A percentile compares a stretch with the other conserved stretches of the same genome.
These are phyloP conservation scores for Fragosphaeria purpurea DNA, from an alignment of 2,329 filamentous ascomycete genomes.

Conservation along the genomic window DNA sequence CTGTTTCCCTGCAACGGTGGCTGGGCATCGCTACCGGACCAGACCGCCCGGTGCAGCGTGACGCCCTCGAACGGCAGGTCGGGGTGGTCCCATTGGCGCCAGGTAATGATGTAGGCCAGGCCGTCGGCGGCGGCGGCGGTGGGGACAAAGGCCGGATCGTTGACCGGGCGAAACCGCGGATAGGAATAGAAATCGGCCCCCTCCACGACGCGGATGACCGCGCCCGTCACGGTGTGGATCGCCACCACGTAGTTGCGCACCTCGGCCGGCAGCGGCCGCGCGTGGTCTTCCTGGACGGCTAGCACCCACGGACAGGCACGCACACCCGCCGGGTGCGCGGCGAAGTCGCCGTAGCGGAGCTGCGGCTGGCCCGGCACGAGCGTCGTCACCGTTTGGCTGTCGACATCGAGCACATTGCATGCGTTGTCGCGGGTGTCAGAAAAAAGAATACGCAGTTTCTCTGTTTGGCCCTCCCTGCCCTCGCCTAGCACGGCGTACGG, in stretches of 20 bases:
- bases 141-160: constrained; percentile 20
- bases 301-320: constrained; percentile 30
- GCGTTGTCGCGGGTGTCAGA: constrained; percentile 31
- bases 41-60: constrained; percentile 34
- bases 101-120: constrained; percentile 25
- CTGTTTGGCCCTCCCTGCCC: constrained; percentile 16
- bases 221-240: constrained; percentile 30
- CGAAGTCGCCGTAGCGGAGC: constrained; percentile 37
- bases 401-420: constrained; percentile 32
- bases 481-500: constrained; percentile 32
- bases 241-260: constrained; percentile 30
- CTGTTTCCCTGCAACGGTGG: constrained; percentile 17
- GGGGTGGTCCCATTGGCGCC: constrained; percentile 46
- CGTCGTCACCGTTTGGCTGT: constrained; percentile 22
- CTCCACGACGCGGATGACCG: constrained; percentile 27
- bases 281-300: constrained; percentile 43
- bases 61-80: constrained; percentile 41
- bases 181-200: constrained; percentile 44
- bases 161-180: constrained; percentile 28
- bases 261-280: constrained; percentile 20
- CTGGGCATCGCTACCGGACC: background rate
- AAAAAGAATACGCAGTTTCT: constrained; percentile 29
- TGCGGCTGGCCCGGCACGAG: constrained; percentile 21
- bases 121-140: constrained; percentile 21
- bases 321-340: constrained; percentile 23